Evolutionary conservation across 192 early-diverging fungal species (phyloP).

Genomic region (Linderina pennispora): DNA sequence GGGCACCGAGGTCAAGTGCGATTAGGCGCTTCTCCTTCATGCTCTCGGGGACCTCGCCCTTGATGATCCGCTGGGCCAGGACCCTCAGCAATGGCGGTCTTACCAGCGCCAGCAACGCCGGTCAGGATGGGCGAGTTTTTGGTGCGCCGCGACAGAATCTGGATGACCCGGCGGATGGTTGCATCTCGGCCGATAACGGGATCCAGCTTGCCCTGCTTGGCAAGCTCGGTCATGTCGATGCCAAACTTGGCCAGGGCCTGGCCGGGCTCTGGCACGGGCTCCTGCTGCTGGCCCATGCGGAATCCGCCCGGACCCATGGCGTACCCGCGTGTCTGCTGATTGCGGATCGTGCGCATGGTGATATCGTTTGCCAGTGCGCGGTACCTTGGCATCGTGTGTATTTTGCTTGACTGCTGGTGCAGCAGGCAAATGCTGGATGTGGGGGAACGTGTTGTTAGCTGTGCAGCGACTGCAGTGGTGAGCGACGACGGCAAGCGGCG

Average conservation of each 20-base stretch:
- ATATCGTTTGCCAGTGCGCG: too few relatives aligned
- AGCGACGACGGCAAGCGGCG: too few relatives aligned
- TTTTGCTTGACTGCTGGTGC: too few relatives aligned
- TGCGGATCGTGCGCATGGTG: too few relatives aligned
- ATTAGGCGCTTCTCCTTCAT: constrained; percentile 70
- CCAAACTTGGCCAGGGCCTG: constrained; percentile 55
- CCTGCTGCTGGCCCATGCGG: constrained; percentile 40
- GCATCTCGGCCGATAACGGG: constrained; percentile 78
- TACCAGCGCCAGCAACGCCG: constrained; percentile 76
- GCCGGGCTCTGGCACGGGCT: constrained; percentile 36
- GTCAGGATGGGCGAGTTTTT: constrained; percentile 76
- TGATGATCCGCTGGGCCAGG: constrained; percentile 69
- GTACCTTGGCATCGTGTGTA: too few relatives aligned
- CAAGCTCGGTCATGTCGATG: constrained; percentile 68
- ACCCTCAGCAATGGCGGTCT: constrained; percentile 80
- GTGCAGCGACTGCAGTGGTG: too few relatives aligned
- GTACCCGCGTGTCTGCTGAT: constrained; percentile 11
- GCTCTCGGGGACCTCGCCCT: constrained; percentile 70
- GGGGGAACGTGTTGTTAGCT: too few relatives aligned
- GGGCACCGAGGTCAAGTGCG: constrained; percentile 62
- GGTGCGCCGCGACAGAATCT: constrained; percentile 69
- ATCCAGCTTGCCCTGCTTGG: constrained; percentile 72
- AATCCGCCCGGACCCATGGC: constrained; percentile 45
- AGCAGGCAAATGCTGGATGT: too few relatives aligned
- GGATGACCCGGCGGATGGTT: constrained; percentile 68